Base-by-base conservation (phyloP, 169 alveolate species). In the Eimeria acervulina region DNA sequence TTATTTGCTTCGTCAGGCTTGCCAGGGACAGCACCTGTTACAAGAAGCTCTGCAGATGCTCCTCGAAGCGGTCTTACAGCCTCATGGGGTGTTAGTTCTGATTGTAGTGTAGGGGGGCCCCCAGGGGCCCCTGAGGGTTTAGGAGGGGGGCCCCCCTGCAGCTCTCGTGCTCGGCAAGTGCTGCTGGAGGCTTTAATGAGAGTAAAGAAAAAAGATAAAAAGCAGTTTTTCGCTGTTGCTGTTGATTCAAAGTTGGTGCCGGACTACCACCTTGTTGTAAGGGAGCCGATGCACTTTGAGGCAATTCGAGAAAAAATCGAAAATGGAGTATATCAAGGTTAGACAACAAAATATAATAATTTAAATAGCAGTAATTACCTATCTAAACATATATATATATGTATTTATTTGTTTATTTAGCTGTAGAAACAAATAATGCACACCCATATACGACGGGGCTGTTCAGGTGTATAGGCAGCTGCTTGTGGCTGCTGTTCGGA, bases 191-290 rank as follows among this genome's bases (percentile, higher is more conserved):
- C 95, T 55, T 52, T 89, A 55, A 66, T 21, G n/a, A 85, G 95
- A n/a, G 23, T 89, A 3, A 76, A 89, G 52, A 89, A 70, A 51
- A 89, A 89, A 44, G 95, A 89, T 55, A 89, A 89, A 28, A 89
- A 89, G n/a, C 85, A 31, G 38, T 36, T 68, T 51, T 89, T 89
- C 51, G 95, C 95, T 7, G 68, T 42, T n/a, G 95, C 95, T 19
- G 95, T 89, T 7, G 95, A 89, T 36, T 38, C 28, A n/a, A 42
- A 63, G 28, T 87, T 89, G 33, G 95, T 89, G 15, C 95, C 95
- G 4, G 95, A 89, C 72, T 89, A 89, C 52, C 55, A 89, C 44
- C 28, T 70, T 31, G 95, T 89, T 40, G 72, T 89, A 26, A 40
- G 28, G 87, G 26, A 68, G 33, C 95, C 95, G 3, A 89, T 89